phyloP scores from a whole-genome alignment of 768 basidiomycete genomes.

The Sarcodon aspratus region DNA sequence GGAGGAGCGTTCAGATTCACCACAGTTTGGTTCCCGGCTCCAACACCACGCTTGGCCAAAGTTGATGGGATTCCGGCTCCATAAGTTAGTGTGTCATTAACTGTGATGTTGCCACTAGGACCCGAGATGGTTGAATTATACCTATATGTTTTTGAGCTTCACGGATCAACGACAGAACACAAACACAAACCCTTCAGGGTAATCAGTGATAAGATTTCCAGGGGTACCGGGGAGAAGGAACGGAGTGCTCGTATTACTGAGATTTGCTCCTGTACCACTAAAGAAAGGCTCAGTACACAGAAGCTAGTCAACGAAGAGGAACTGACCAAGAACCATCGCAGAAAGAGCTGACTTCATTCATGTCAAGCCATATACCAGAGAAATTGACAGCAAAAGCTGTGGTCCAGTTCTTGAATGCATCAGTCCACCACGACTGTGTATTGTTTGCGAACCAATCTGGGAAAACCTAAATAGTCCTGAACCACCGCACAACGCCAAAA shows the following conservation, averaged over 20 bases:
- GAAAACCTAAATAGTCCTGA: constrained; percentile 27
- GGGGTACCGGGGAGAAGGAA: constrained; percentile 48
- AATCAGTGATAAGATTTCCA: constrained; percentile 39
- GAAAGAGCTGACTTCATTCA: constrained; percentile 61
- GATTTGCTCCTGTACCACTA: constrained; percentile 46
- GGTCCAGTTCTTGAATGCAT: constrained; percentile 46
- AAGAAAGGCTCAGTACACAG: constrained; percentile 1
- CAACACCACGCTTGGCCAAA: constrained; percentile 33
- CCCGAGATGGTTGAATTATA: constrained; percentile 54
- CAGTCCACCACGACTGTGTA: constrained; percentile 48
- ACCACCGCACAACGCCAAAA: background rate
- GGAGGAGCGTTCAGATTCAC: constrained; percentile 47
- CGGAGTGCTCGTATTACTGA: constrained; percentile 41
- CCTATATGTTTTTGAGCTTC: constrained; percentile 19
- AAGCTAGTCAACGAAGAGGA: constrained; percentile 1
- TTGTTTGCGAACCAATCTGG: constrained; percentile 52
- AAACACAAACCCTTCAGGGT: constrained; percentile 53
- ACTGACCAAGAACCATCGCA: constrained; percentile 47
- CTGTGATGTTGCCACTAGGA: constrained; percentile 64
- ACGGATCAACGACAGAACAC: background rate
- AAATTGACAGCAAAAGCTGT: constrained; percentile 35
- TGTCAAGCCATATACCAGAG: constrained; percentile 59
- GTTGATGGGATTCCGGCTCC: constrained; percentile 11
- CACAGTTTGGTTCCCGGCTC: constrained; percentile 33
- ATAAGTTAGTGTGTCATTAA: constrained; percentile 54